These are phyloP conservation scores for Cardamine occulta DNA, from an alignment of 345 rosid genomes.

Conservation along the genomic window DNA sequence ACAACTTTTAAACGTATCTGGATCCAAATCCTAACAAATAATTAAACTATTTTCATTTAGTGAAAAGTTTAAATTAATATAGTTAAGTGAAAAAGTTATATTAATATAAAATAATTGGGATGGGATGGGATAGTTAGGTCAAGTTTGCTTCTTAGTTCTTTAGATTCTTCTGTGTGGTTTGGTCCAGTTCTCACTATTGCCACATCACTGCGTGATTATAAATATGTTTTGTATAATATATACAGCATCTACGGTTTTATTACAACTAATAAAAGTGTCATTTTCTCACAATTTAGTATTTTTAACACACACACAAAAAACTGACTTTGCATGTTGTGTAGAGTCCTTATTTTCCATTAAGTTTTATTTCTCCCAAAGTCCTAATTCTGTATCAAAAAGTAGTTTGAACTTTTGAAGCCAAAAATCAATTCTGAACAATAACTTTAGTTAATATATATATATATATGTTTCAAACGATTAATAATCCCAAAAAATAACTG, in stretches of 20 bases:
- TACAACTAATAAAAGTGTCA: neutral
- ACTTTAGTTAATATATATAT: neutral
- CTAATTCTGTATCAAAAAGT: neutral
- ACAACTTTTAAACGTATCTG: slow-evolving; percentile 42
- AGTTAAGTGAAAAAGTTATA: slow-evolving; percentile 8
- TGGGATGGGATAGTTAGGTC: slow-evolving; percentile 52
- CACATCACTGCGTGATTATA: slow-evolving; percentile 35
- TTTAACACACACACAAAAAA: too few relatives aligned
- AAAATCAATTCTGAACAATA: neutral
- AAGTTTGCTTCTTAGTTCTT: slow-evolving; percentile 42
- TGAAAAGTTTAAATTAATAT: neutral
- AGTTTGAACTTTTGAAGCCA: neutral
- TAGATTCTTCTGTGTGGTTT: slow-evolving; percentile 38
- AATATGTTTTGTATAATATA: slow-evolving; percentile 26
- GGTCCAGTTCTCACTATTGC: slow-evolving; percentile 39
- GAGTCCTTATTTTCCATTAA: neutral
- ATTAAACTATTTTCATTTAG: neutral
- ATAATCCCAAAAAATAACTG: neutral
- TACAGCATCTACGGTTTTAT: slow-evolving; percentile 11
- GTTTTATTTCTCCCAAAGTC: neutral
- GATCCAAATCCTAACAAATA: slow-evolving; percentile 34
- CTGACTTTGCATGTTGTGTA: neutral
- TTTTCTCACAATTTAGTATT: neutral
- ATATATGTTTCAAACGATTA: neutral
- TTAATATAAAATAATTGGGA: slow-evolving; percentile 28